Evolutionary conservation across 768 basidiomycete species (phyloP), one percentile per base, ranked within the genome.

Genomic region (Lentinula lateritia): DNA sequence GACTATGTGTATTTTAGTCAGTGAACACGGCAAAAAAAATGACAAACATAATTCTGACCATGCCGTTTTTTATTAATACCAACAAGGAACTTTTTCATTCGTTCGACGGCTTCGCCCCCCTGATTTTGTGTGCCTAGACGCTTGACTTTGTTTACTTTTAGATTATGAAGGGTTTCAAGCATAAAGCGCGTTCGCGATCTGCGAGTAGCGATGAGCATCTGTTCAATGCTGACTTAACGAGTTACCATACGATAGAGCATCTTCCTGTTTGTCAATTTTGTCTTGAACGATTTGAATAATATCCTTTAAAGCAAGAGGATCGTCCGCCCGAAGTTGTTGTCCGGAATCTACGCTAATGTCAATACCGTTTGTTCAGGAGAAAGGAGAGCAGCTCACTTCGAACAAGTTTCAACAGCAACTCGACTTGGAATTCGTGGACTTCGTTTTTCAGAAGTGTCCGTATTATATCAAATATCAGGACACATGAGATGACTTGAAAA

Each of bases 101-200:
- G 78, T 62, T 89, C 88, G 5, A 92, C 86, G 2, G 92, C 84
- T 52, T 93, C 90, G 2, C 81, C 80, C 6, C 87, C 89, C 62
- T 89, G 87, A 62, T 87, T 86, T 62, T 88, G 86, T 0, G 83
- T 81, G 0, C 76, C 73, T 48, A 81, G 83, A 5, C 81, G 80
- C 70, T 89, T 92, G 57, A 83, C 67, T 71, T 91, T 95, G 75
- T 95, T 96, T 70, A 94, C 96, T 72, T 96, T 96, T 60, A 98
- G 82, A 71, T 95, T 93, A 5, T 82, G 84, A 35, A 99, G 78
- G 0, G 93, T 95, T 74, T 98, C 97, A 61, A 97, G 76, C 95
- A 98, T 97, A 75, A 98, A 98, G 16, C 86, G 85, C 10, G 93
- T 90, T 46, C 97, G 89, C 5, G 95, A 94, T 71, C 93, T 97